These are phyloP conservation scores for Nitzschia palea DNA, from an alignment of 108 stramenopile species.

Conservation along the genomic window DNA sequence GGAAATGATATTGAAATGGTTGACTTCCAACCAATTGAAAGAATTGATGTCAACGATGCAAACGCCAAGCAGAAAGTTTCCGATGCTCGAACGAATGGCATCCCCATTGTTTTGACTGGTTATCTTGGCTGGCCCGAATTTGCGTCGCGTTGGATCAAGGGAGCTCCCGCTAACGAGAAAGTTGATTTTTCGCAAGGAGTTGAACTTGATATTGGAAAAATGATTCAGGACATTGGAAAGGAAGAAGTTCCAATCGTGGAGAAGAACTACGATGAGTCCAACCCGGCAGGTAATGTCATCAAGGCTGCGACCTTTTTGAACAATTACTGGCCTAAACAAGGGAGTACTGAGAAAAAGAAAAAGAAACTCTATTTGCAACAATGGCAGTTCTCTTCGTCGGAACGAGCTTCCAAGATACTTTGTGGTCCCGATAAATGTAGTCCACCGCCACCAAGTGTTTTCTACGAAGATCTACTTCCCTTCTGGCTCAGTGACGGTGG, in stretches of 20 bases:
- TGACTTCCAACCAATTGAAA: conserved; percentile 44
- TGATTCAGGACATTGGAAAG: conserved; percentile 69
- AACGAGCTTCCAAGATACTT: conserved; percentile 59
- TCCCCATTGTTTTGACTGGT: conserved; percentile 69
- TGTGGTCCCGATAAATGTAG: conserved; percentile 43
- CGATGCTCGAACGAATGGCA: conserved; percentile 62
- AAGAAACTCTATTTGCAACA: conserved; percentile 75
- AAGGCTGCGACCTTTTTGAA: conserved; percentile 61
- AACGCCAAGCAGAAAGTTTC: conserved; percentile 47
- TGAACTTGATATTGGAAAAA: conserved; percentile 51
- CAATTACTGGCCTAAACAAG: conserved; percentile 53
- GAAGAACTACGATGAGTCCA: conserved; percentile 65
- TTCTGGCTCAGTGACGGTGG: conserved; percentile 63
- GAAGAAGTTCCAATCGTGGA: conserved; percentile 74
- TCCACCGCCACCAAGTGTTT: conserved; percentile 59
- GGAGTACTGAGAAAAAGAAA: conserved; percentile 14
- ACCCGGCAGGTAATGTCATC: conserved; percentile 58
- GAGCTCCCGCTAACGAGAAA: background rate
- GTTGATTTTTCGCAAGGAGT: conserved; percentile 26
- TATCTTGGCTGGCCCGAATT: conserved; percentile 78
- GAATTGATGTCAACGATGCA: conserved; percentile 55
- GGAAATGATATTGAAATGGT: conserved; percentile 20
- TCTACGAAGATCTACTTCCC: conserved; percentile 73
- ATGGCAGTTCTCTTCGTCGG: conserved; percentile 86
- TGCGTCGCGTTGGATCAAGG: conserved; percentile 64